Base-by-base conservation (phyloP, 768 basidiomycete species). In the Fibroporia radiculosa region DNA sequence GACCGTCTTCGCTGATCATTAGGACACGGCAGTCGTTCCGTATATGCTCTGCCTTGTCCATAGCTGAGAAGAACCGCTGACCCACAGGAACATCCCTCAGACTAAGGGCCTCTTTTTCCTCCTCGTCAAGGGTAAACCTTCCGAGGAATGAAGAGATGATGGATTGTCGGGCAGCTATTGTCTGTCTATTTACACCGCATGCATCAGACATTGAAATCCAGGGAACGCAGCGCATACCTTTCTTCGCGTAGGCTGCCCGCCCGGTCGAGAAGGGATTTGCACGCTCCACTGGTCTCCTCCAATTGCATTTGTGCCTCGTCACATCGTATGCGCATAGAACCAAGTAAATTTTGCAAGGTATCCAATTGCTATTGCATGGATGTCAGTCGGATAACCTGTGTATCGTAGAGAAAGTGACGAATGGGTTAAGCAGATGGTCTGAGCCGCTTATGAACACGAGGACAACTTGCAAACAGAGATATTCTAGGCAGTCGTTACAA, bases 11-110 rank as follows among this genome's bases (percentile, higher is more conserved):
- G 0, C 89, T 90, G 3, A 83, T 75, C 77, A 98, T 83, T 6
- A 99, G 71, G 2, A 92, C 78, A 36, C 82, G 71, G 60, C 93
- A 96, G 58, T 96, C 91, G 11, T 73, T 73, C 26, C 92, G 73
- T 49, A 99, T 93, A 34, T 66, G 68, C 54, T 87, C 83, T 0
- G 88, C 82, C 58, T 85, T 85, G 62, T 90, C 85, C 81, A 98
- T 86, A 0, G 88, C 86, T 2, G 72, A 66, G 60, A 97, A 98
- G 56, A 99, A 83, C 2, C 68, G 70, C 4, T 69, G 60, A 0
- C 84, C 84, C 14, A 96, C 71, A 4, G 84, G 76, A 4, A 93
- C 73, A 24, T 93, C 84, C 28, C 90, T 68, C 8, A 88, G 90
- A 0, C 78, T 79, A 29, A 99, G 69, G 0, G 83, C 78, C 24